Evolutionary conservation across 805 yeast genomes (phyloP), one percentile per base, ranked within the genome.

Genomic region (Monosporozyma aerobia): DNA sequence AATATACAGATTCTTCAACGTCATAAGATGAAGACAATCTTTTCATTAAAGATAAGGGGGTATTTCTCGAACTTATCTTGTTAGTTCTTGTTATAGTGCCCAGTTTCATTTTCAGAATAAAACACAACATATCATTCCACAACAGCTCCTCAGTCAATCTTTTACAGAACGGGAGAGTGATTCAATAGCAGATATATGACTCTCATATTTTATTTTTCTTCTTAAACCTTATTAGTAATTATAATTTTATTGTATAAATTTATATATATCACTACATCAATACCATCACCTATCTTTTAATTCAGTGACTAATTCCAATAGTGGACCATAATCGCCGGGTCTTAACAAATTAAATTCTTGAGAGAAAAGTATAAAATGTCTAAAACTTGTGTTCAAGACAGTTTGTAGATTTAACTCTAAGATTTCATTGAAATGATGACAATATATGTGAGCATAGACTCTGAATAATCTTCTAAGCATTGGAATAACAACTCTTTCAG

Each of bases 391-490:
- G 66, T 94, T 94, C 59, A 92, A 76, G 61, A 92, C 96, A 11
- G 95, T 86, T 67, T 90, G 97, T 61, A 92, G 73, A 2, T 96
- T 96, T 59, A 94, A 75, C 66, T 90, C 98, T 43, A 90, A 80
- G 53, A 94, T 87, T 69, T 92, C 97, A 65, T 90, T 96, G 69
- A 94, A 92, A 68, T 94, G 99, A 65, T 94, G 98, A 65, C 99
- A 94, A 69, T 94, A 94, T 45, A 94, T 87, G 70, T 94, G 99
- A 1, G 99, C 98, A 64, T 94, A 94, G 3, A 94, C 90, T 66
- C 99, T 78, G 70, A 90, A 94, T 49, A 94, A 74, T 59, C 99
- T 79, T 70, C 92, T 89, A 76, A 94, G 81, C 47, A 94, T 88
- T 19, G 95, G 90, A 62, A 83, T 85, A 45, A 89, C 87, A 56